phyloP scores from a whole-genome alignment of 257 asterid genomes.

The Lantana camara region DNA sequence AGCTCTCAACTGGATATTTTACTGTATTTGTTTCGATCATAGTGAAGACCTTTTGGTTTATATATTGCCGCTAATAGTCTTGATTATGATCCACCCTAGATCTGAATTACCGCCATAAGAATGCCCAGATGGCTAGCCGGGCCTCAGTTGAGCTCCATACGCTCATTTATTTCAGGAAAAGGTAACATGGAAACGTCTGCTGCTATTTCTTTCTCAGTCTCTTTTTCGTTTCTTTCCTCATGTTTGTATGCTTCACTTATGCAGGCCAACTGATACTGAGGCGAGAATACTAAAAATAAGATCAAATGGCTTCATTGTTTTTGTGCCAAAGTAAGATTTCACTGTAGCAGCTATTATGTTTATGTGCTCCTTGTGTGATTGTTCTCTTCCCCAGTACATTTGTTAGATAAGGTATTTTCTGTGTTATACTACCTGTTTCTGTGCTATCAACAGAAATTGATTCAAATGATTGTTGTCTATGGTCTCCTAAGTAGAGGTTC shows the following conservation, averaged over 20 bases:
- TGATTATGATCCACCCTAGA: conserved; percentile 46
- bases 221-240: conserved; percentile 20
- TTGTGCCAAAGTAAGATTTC: conserved; percentile 86
- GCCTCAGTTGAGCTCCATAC: conserved; percentile 98
- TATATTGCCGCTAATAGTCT: not conserved
- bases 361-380: not conserved
- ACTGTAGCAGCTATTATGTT: conserved; percentile 3
- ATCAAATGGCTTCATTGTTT: conserved; percentile 90
- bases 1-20: not conserved
- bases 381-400: no score
- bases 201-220: not conserved
- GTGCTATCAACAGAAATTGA: conserved; percentile 13
- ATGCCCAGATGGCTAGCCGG: conserved; percentile 99
- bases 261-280: conserved; percentile 97
- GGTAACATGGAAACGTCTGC: conserved; percentile 43
- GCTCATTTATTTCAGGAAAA: conserved; percentile 78
- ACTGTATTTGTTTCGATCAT: not conserved
- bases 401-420: no score
- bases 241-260: conserved; percentile 20
- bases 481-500: not conserved
- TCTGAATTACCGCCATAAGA: conserved; percentile 91
- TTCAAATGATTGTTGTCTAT: not conserved
- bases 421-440: not conserved
- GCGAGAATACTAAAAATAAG: conserved; percentile 91
- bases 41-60: not conserved